phyloP scores from a whole-genome alignment of 2,329 filamentous ascomycete genomes.

The Xylariaceae sp. region DNA sequence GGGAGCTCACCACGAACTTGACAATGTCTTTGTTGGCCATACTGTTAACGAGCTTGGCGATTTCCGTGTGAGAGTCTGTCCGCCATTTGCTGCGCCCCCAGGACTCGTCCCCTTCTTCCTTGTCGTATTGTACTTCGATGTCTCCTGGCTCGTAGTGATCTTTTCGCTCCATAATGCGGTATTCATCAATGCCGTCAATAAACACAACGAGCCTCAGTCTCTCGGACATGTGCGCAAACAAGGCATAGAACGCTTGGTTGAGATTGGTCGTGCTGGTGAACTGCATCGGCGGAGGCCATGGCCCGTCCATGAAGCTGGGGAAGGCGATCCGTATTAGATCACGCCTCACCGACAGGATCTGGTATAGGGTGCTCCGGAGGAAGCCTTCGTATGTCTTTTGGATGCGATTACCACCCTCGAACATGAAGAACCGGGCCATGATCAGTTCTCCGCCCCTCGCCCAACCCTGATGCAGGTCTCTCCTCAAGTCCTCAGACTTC shows the following conservation, averaged over 20 bases:
- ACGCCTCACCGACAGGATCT: constrained; percentile 32
- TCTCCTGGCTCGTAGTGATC: constrained; percentile 31
- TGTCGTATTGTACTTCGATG: constrained; percentile 29
- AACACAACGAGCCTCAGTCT: constrained; percentile 28
- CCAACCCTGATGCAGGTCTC: constrained; percentile 35
- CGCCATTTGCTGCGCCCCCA: constrained; percentile 34
- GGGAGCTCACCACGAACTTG: constrained; percentile 31
- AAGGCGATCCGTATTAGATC: constrained; percentile 33
- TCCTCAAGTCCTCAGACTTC: constrained; percentile 27
- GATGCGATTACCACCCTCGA: constrained; percentile 36
- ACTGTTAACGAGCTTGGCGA: constrained; percentile 28
- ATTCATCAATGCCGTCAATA: constrained; percentile 34
- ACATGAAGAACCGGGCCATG: constrained; percentile 40
- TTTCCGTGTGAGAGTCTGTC: constrained; percentile 30
- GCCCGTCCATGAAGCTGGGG: constrained; percentile 30
- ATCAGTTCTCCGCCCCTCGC: constrained; percentile 28
- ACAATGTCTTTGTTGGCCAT: constrained; percentile 30
- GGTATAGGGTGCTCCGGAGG: constrained; percentile 36
- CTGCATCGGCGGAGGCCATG: constrained; percentile 31
- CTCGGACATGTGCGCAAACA: constrained; percentile 32
- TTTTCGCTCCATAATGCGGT: constrained; percentile 33
- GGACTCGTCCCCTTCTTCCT: constrained; percentile 29
- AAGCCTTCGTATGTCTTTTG: constrained; percentile 42
- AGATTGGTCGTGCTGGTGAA: constrained; percentile 31
- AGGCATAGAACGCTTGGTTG: constrained; percentile 31